These are phyloP conservation scores for Epichloe sibirici DNA, from an alignment of 2,329 filamentous ascomycete genomes.

Conservation along the genomic window DNA sequence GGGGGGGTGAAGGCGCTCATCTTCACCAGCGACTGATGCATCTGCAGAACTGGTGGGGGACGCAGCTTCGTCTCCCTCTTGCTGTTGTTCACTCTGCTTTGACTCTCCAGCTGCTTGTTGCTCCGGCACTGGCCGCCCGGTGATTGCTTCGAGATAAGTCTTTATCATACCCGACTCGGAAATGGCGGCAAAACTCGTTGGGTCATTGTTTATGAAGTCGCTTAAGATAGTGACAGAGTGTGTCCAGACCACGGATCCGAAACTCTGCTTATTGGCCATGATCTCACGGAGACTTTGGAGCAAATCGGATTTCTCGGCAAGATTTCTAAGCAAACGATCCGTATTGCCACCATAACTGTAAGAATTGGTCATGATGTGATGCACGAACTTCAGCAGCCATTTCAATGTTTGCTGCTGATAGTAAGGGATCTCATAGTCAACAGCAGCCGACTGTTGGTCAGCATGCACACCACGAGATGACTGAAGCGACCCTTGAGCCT, in stretches of 20 bases:
- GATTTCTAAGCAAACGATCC: conserved; percentile 78
- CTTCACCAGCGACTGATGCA: conserved; percentile 22
- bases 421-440: conserved; percentile 89
- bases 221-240: conserved; percentile 84
- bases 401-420: conserved; percentile 88
- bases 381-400: conserved; percentile 90
- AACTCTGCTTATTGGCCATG: conserved; percentile 65
- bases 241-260: conserved; percentile 92
- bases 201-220: conserved; percentile 97
- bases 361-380: conserved; percentile 81
- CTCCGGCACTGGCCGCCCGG: conserved; percentile 33
- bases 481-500: conserved; percentile 53
- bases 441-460: conserved; percentile 61
- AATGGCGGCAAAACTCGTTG: conserved; percentile 92
- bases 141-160: conserved; percentile 74
- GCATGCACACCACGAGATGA: conserved; percentile 59
- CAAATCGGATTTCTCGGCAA: conserved; percentile 85
- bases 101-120: conserved; percentile 14
- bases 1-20: conserved; percentile 40
- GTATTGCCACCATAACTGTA: conserved; percentile 63
- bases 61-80: conserved; percentile 23
- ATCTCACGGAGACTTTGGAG: conserved; percentile 69
- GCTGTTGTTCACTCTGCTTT: conserved; percentile 19
- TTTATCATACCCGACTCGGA: conserved; percentile 86
- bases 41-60: conserved; percentile 28